phyloP scores from a whole-genome alignment of 2,329 filamentous ascomycete species.

The Paracoccidioides lutzii region DNA sequence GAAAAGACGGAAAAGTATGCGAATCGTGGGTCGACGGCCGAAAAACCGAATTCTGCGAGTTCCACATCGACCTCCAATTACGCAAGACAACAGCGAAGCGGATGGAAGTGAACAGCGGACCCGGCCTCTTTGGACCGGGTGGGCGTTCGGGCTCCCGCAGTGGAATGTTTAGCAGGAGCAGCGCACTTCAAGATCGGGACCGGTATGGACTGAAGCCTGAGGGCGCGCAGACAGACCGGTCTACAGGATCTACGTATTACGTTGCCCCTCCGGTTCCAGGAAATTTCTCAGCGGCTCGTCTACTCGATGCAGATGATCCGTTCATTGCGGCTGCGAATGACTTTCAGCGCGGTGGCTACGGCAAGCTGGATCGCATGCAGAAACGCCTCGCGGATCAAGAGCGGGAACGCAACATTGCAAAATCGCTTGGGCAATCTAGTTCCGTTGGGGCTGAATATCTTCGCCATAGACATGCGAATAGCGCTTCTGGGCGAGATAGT shows the following conservation, averaged over 20 bases:
- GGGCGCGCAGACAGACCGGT: slow-evolving; percentile 26
- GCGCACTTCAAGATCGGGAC: slow-evolving; percentile 9
- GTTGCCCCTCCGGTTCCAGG: slow-evolving; percentile 23
- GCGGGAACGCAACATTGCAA: slow-evolving; percentile 33
- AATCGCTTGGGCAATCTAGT: slow-evolving; percentile 28
- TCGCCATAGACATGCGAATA: slow-evolving; percentile 18
- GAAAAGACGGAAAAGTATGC: slow-evolving; percentile 72
- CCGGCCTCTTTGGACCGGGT: slow-evolving; percentile 35
- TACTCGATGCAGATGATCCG: slow-evolving; percentile 32
- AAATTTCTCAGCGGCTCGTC: slow-evolving; percentile 26
- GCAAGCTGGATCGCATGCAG: slow-evolving; percentile 31
- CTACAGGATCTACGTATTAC: slow-evolving; percentile 34
- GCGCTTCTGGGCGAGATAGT: background rate
- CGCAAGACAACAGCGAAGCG: slow-evolving; percentile 55
- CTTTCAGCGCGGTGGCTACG: slow-evolving; percentile 25
- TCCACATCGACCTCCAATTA: slow-evolving; percentile 72
- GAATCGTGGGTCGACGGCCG: slow-evolving; percentile 75
- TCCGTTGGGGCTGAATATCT: slow-evolving; percentile 36
- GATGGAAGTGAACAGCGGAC: slow-evolving; percentile 67
- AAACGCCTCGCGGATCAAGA: slow-evolving; percentile 31
- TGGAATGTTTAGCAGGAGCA: slow-evolving; percentile 21
- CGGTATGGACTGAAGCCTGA: slow-evolving; percentile 11
- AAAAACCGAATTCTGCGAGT: slow-evolving; percentile 85
- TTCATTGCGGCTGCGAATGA: slow-evolving; percentile 29
- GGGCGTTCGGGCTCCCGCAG: slow-evolving; percentile 30